Conservation (phyloP, 2,329 filamentous ascomycete genomes). For the Diaporthe amygdali region DNA sequence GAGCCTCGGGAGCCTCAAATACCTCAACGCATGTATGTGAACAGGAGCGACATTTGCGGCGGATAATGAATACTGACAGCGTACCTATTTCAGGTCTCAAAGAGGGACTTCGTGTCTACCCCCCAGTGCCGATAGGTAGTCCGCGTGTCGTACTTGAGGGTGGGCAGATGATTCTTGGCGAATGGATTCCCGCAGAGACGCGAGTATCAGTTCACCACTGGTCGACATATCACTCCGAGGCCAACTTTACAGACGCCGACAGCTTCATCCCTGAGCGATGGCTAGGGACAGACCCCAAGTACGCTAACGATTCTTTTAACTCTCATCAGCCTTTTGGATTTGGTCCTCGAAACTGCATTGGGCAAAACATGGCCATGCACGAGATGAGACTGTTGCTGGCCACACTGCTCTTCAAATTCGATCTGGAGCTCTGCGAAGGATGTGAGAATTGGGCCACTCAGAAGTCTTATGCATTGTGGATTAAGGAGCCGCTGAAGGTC, state of each 20-base stretch:
- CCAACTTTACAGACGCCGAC: slow-evolving; percentile 2
- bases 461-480: slow-evolving; percentile 6
- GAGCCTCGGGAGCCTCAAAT: slow-evolving; percentile 28
- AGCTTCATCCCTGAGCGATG: slow-evolving; percentile 5
- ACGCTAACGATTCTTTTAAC: neutral
- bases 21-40: slow-evolving; percentile 31
- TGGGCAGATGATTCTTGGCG: slow-evolving; percentile 19
- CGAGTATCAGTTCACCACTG: slow-evolving; percentile 19
- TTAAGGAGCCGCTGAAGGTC: neutral
- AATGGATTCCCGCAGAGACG: slow-evolving; percentile 6
- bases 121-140: slow-evolving; percentile 29
- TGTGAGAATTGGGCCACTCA: slow-evolving; percentile 1
- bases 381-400: slow-evolving; percentile 19
- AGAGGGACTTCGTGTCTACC: slow-evolving; percentile 32
- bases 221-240: slow-evolving; percentile 11
- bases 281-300: neutral
- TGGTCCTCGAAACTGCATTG: slow-evolving; percentile 1
- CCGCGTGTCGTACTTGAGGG: slow-evolving; percentile 32
- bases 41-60: too few relatives aligned
- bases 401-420: neutral
- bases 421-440: slow-evolving; percentile 9
- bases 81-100: slow-evolving; percentile 29
- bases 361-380: slow-evolving; percentile 15
- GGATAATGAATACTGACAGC: too few relatives aligned
- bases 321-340: slow-evolving; percentile 13